A percentile compares a stretch with the other conserved stretches of the same genome.
phyloP scores from a whole-genome alignment of 192 early-diverging fungal genomes.

The Linnemannia exigua region DNA sequence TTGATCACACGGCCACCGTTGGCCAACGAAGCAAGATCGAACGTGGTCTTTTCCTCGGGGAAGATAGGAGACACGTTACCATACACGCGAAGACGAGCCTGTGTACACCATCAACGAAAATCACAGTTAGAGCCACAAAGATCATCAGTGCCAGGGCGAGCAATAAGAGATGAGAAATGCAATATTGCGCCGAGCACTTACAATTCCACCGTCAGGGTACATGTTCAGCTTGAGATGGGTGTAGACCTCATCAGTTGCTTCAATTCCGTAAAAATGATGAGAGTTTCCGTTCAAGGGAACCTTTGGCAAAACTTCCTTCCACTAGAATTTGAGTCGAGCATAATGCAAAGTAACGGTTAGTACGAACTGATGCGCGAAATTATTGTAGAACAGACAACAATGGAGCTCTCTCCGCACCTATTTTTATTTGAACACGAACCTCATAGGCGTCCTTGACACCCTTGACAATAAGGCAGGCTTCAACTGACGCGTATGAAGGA shows the following conservation, averaged over 20 bases:
- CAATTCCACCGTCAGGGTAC: conserved; percentile 88
- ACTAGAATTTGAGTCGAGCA: conserved; percentile 39
- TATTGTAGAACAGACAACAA: conserved; percentile 65
- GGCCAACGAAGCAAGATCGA: conserved; percentile 79
- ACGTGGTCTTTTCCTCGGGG: conserved; percentile 57
- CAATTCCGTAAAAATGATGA: conserved; percentile 76
- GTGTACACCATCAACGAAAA: conserved; percentile 62
- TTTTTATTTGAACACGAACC: conserved; percentile 15
- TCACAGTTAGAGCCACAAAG: conserved; percentile 54
- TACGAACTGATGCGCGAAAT: conserved; percentile 59
- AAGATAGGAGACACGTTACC: conserved; percentile 77
- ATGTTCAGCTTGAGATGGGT: conserved; percentile 83
- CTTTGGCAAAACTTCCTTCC: conserved; percentile 76
- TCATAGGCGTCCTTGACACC: conserved; percentile 59
- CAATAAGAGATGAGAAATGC: not conserved
- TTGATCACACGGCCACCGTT: conserved; percentile 76
- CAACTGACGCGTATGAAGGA: conserved; percentile 78
- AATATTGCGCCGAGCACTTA: conserved; percentile 44
- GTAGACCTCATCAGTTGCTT: conserved; percentile 63
- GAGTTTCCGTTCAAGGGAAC: conserved; percentile 78
- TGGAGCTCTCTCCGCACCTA: conserved; percentile 35
- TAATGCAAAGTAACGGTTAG: not conserved
- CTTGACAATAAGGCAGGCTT: conserved; percentile 68
- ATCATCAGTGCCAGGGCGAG: not conserved
- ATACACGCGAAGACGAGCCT: conserved; percentile 83